Evolutionary conservation across 805 yeast species (phyloP), one percentile per base, ranked within the genome.

Genomic region (Jamesozyma jinghongensis): DNA sequence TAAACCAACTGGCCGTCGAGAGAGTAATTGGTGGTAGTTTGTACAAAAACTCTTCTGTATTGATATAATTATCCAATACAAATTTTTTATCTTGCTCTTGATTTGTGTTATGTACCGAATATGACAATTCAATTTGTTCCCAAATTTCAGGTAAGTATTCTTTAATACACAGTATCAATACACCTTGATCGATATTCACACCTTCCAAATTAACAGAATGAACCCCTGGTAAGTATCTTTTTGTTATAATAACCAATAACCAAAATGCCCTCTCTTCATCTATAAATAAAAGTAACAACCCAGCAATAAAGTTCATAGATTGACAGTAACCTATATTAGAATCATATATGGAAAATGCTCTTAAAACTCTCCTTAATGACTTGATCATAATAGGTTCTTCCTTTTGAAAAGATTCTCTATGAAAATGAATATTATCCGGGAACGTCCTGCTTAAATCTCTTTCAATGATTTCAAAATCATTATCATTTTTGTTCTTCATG

Each of bases 1-100:
- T 90, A 58, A 92, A 92, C 98, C 98, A 92, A 41, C 95, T 79
- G 0, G 97, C 88, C 0, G 97, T 90, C 46, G 94, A 90, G 34
- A 92, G 69, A 1, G 95, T 83, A 5, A 92, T 75, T 2, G 97
- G 94, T 1, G 98, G 97, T 34, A 88, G 63, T 50, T 81, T 79
- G 12, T 76, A 69, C 30, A 90, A 68, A 43, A 82, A 77, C 51
- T 73, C 69, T 25, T 64, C 53, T n/a, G 28, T 30, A 22, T 31
- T 40, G 4, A 39, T 38, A 25, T 37, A 38, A 25, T 39, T 34
- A 12, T 39, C 32, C 5, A 34, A 27, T 6, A 28, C 22, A 3
- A 25, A 4, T 4, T 19, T 14, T 13, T 17, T 36, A 31, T 40
- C 37, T 19, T 28, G 30, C 6, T 19, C 34, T 12, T 7, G 7